phyloP scores from a whole-genome alignment of 768 basidiomycete genomes.

The Boletus insuetus region DNA sequence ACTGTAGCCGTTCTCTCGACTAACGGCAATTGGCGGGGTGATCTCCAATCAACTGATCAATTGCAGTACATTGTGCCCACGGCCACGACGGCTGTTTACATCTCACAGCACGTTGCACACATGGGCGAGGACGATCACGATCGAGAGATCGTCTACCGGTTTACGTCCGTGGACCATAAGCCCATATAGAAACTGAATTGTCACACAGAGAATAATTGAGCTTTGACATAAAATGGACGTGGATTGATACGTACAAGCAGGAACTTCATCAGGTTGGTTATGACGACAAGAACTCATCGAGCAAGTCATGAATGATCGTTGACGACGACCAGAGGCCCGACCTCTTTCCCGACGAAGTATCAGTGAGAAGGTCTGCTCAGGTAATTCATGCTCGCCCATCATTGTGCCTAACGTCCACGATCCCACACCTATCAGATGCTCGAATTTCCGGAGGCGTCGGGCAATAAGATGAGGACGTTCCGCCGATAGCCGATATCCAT shows the following conservation, averaged over 20 bases:
- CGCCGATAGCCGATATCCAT: conserved; percentile 6
- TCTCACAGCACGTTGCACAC: background rate
- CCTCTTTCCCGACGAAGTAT: conserved; percentile 2
- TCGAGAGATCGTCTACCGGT: conserved; percentile 14
- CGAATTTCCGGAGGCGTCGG: conserved; percentile 3
- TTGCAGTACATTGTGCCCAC: background rate
- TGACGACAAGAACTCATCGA: no score
- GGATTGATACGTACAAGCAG: no score
- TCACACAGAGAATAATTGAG: background rate
- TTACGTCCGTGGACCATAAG: conserved; percentile 3
- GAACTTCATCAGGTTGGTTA: no score
- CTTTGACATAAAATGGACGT: background rate
- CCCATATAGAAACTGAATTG: conserved; percentile 2
- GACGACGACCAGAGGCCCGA: conserved; percentile 7
- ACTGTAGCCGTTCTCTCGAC: no score
- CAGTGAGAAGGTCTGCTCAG: background rate
- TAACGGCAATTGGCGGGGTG: no score
- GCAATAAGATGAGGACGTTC: background rate
- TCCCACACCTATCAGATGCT: conserved; percentile 8
- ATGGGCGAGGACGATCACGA: conserved; percentile 13
- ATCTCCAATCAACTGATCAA: no score
- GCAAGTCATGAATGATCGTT: background rate
- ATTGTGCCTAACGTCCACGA: conserved; percentile 17
- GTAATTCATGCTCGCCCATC: conserved; percentile 3
- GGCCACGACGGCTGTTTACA: background rate